Base-by-base conservation (phyloP, 1,284 basidiomycete species). In the Pholiota adiposa region DNA sequence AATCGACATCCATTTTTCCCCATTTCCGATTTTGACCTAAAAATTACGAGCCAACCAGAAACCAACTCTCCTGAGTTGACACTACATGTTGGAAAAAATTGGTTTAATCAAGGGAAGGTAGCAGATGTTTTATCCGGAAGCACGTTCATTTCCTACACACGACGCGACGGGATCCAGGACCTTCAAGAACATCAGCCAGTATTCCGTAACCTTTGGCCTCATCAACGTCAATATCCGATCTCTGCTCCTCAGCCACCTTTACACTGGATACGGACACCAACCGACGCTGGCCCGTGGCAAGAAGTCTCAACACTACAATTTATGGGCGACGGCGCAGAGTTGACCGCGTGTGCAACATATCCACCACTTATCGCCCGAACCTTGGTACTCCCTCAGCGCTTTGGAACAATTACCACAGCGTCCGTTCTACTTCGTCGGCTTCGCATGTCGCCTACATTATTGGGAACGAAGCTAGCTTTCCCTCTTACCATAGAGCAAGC, bases 1-100 rank as follows among this genome's bases (percentile, higher is more conserved):
- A 19, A 55, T 18, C 48, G 43, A 29, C 54, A 55, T 46, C 54
- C 54, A n/a, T 55, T 46, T 33, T 55, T 55, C 31, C 54, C 54
- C 4, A 29, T 55, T 19, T 36, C 43, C 16, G 29, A 48, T 21
- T 55, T 55, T n/a, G 54, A 55, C 14, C 19, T 55, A 11, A 31
- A 14, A 9, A 27, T 55, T 18, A 31, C 27, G n/a, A 25, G 8
- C 6, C 16, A 40, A 21, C 34, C 43, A 1, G n/a, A 25, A 2
- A 8, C 21, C 11, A 25, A 38, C n/a, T 14, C 18, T 7, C n/a
- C 43, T 5, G 16, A 18, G 19, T 48, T 31, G 7, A 18, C 12
- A 29, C 23, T 55, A 14, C 54, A 38, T 38, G 11, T 48, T 7
- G 44, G 54, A 25, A 46, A 21, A n/a, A 18, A 34, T 1, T 55